Evolutionary conservation across 2,329 filamentous ascomycete genomes (phyloP).

Genomic region (Aspergillus hiratsukae): DNA sequence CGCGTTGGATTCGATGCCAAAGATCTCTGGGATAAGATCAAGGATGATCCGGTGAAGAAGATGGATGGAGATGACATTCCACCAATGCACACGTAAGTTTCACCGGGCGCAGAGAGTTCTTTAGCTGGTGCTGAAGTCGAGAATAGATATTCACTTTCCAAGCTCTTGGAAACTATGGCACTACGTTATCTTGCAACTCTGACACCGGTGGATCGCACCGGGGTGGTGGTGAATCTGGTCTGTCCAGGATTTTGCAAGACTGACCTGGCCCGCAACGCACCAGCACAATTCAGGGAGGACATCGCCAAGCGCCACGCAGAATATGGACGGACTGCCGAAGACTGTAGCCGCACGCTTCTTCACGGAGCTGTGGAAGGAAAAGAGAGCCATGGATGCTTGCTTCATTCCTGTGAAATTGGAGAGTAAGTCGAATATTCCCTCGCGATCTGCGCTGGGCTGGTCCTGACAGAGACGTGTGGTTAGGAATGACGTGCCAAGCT

Average conservation of each 20-base stretch:
- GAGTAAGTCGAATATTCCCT: not conserved
- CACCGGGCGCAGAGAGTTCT: not conserved
- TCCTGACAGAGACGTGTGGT: not conserved
- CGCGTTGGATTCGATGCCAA: constrained; percentile 10
- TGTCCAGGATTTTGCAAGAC: constrained; percentile 28
- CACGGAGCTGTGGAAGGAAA: constrained; percentile 23
- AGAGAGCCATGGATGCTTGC: constrained; percentile 22
- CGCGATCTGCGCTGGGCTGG: not conserved
- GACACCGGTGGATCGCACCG: constrained; percentile 17
- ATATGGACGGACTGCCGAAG: constrained; percentile 24
- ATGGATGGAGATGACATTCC: constrained; percentile 10
- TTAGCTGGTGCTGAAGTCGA: constrained; percentile 7
- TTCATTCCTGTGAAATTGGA: not conserved
- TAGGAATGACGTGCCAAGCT: not conserved
- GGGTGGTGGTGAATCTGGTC: constrained; percentile 32
- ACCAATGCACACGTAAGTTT: not conserved
- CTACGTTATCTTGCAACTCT: constrained; percentile 25
- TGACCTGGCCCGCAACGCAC: constrained; percentile 20
- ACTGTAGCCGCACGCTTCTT: constrained; percentile 28
- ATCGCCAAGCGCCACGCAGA: constrained; percentile 2
- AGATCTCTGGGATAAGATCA: constrained; percentile 15
- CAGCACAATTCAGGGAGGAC: constrained; percentile 20
- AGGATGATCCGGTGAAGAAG: constrained; percentile 17
- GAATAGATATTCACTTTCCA: constrained; percentile 30
- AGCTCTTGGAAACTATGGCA: constrained; percentile 30